Conservation (phyloP, 108 stramenopile genomes). For the Fistulifera pelliculosa region DNA sequence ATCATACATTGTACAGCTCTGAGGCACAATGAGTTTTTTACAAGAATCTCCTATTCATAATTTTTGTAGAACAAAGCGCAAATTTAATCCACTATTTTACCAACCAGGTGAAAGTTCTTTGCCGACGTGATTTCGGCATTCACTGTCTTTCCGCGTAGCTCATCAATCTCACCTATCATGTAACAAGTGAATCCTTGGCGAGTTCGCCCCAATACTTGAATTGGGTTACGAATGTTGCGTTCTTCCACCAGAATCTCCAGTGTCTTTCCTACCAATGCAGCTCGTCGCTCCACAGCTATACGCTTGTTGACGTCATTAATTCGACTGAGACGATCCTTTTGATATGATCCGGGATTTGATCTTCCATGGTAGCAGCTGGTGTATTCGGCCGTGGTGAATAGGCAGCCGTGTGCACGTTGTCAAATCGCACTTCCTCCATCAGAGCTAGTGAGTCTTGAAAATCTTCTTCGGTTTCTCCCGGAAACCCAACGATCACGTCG, state of each 20-base stretch:
- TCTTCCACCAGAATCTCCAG: conserved; percentile 93
- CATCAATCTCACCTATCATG: conserved; percentile 84
- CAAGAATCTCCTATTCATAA: too few species aligned
- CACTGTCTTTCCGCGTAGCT: conserved; percentile 76
- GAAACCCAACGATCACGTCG: conserved; percentile 92
- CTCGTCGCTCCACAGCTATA: conserved; percentile 86
- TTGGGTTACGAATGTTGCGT: conserved; percentile 83
- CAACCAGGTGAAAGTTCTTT: conserved; percentile 65
- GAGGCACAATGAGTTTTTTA: too few species aligned
- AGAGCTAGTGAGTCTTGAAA: conserved; percentile 86
- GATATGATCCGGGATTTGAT: conserved; percentile 80
- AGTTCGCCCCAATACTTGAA: conserved; percentile 88
- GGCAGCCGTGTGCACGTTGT: conserved; percentile 73
- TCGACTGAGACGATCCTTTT: conserved; percentile 82
- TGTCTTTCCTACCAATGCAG: conserved; percentile 82
- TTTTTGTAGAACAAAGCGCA: neutral
- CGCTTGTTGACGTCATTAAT: conserved; percentile 79
- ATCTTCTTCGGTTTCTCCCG: conserved; percentile 95
- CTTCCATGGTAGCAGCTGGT: conserved; percentile 73
- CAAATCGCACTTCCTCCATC: conserved; percentile 87
- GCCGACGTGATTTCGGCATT: conserved; percentile 67
- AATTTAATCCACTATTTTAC: conserved; percentile 25
- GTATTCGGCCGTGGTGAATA: conserved; percentile 85
- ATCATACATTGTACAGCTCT: too few species aligned
- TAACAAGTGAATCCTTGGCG: conserved; percentile 88